Conservation (phyloP, 2,329 filamentous ascomycete genomes). For the Pyrenophora graminea region DNA sequence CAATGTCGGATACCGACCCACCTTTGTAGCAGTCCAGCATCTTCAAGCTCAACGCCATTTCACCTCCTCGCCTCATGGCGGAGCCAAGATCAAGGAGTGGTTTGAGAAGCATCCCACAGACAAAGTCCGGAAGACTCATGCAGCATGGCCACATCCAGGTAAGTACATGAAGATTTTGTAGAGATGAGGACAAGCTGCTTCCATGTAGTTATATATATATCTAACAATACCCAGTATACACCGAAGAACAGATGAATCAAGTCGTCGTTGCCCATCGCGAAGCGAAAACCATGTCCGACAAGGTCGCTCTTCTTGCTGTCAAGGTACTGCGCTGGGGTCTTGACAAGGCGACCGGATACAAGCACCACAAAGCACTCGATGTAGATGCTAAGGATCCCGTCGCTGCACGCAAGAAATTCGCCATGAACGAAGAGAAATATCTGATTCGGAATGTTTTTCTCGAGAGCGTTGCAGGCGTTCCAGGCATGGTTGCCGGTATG, state of each 20-base stretch:
- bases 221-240: conserved; percentile 59
- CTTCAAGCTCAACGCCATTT: conserved; percentile 44
- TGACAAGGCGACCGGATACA: conserved; percentile 80
- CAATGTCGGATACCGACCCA: conserved; percentile 34
- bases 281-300: conserved; percentile 74
- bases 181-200: too few species aligned
- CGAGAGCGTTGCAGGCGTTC: conserved; percentile 91
- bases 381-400: conserved; percentile 45
- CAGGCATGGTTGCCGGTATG: conserved; percentile 97
- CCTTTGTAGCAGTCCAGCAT: conserved; percentile 41
- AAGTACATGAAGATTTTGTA: conserved; percentile 8
- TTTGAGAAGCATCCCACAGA: conserved; percentile 53
- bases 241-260: conserved; percentile 74
- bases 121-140: conserved; percentile 51
- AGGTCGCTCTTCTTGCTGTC: conserved; percentile 76
- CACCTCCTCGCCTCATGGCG: conserved; percentile 45
- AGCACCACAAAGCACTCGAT: conserved; percentile 64
- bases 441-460: conserved; percentile 88
- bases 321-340: conserved; percentile 77
- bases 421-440: conserved; percentile 85
- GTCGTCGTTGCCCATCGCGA: conserved; percentile 78
- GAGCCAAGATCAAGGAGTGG: conserved; percentile 49
- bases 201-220: not conserved
- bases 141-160: conserved; percentile 57
- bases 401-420: conserved; percentile 65